phyloP scores from a whole-genome alignment of 495 filamentous ascomycete species.

The Cercophora sp. region DNA sequence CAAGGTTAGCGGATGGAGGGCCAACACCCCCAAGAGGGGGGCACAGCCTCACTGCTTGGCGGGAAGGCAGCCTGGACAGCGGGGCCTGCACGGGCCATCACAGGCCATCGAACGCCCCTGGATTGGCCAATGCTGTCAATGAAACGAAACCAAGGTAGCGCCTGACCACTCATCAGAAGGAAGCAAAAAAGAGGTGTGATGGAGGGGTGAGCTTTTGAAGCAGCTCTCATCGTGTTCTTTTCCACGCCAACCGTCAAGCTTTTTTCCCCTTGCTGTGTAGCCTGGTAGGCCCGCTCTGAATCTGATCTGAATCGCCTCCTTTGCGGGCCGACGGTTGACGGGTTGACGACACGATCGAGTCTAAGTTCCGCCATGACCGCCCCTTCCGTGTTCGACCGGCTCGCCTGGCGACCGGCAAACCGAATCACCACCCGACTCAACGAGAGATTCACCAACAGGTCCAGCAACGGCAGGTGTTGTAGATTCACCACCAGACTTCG shows the following conservation, averaged over 20 bases:
- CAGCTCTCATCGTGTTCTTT: too few relatives aligned
- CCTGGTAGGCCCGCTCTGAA: too few relatives aligned
- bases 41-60: conserved; percentile 14
- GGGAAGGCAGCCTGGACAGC: neutral
- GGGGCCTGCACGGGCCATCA: neutral
- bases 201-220: too few relatives aligned
- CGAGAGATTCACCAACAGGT: neutral
- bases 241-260: too few relatives aligned
- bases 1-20: neutral
- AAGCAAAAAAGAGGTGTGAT: too few relatives aligned
- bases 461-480: neutral
- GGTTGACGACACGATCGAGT: neutral
- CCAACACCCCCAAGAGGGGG: neutral
- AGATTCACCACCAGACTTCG: conserved; percentile 40
- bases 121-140: neutral
- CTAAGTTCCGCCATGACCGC: neutral
- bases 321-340: neutral
- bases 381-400: neutral
- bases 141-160: neutral
- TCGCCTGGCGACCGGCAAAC: neutral
- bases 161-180: neutral
- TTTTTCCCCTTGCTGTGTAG: too few relatives aligned
- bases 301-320: neutral
- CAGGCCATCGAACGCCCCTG: neutral
- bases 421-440: conserved; percentile 52